Percentiles rank a stretch among this genome's conserved stretches.
Evolutionary conservation across 768 basidiomycete species (phyloP).

Genomic region (Pleurotus giganteus): DNA sequence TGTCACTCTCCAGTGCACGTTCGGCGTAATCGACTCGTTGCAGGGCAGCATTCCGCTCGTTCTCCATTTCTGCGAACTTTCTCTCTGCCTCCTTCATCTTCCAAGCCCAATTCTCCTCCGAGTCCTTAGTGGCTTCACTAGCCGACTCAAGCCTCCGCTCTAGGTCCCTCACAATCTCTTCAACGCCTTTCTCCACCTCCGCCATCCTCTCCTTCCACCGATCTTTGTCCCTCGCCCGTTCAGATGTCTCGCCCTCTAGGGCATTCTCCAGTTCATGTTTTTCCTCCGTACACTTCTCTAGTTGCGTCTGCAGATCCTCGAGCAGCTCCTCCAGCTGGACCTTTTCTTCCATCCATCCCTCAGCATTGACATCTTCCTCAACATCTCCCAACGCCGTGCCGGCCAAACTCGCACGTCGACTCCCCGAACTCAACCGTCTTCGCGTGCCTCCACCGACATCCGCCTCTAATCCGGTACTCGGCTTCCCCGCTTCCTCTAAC

Average conservation of each 20-base stretch:
- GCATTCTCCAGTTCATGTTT: slow-evolving; percentile 44
- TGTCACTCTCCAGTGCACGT: slow-evolving; percentile 55
- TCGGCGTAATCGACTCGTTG: slow-evolving; percentile 68
- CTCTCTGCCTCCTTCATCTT: slow-evolving; percentile 46
- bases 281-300: slow-evolving; percentile 43
- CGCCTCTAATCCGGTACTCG: background rate
- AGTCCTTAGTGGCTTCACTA: slow-evolving; percentile 42
- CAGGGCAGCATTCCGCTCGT: slow-evolving; percentile 51
- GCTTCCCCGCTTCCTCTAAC: slow-evolving; percentile 49
- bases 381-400: slow-evolving; percentile 57
- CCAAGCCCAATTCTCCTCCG: slow-evolving; percentile 34
- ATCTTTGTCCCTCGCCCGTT: slow-evolving; percentile 63
- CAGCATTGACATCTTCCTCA: slow-evolving; percentile 58
- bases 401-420: slow-evolving; percentile 49
- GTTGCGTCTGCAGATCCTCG: slow-evolving; percentile 45
- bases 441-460: background rate
- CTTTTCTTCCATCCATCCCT: slow-evolving; percentile 73
- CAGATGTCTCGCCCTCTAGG: slow-evolving; percentile 53
- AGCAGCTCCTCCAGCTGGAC: slow-evolving; percentile 53
- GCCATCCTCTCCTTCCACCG: slow-evolving; percentile 69
- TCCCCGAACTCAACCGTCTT: slow-evolving; percentile 13
- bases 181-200: slow-evolving; percentile 71
- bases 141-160: slow-evolving; percentile 54
- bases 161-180: slow-evolving; percentile 62
- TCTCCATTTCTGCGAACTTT: slow-evolving; percentile 41